Percentiles rank a stretch among this genome's conserved stretches.
Evolutionary conservation across 768 basidiomycete genomes (phyloP).

Genomic region (Kwoniella sp.): DNA sequence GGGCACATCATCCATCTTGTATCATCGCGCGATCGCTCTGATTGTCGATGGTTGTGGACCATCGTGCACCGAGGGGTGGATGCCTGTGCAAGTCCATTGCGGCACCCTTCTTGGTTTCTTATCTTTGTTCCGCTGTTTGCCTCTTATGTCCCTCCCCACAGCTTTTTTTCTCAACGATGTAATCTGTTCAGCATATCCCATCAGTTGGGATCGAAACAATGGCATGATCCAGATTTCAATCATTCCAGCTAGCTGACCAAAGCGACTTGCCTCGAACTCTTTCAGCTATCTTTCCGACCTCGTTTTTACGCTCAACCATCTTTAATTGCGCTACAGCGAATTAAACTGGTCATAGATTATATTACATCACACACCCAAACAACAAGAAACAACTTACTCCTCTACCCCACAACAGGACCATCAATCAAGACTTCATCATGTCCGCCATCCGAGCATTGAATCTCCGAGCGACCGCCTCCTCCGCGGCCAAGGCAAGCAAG

Average conservation of each 20-base stretch:
- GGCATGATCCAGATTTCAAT: background rate
- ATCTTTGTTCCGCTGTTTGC: too few species aligned
- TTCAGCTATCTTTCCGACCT: conserved; percentile 52
- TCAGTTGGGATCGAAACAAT: too few species aligned
- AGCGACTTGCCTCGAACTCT: background rate
- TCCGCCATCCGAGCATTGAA: conserved; percentile 26
- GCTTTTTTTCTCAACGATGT: too few species aligned
- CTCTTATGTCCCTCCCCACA: too few species aligned
- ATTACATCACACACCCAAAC: background rate
- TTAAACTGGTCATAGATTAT: background rate
- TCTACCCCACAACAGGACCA: conserved; percentile 1
- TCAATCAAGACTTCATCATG: conserved; percentile 17
- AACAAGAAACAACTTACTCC: background rate
- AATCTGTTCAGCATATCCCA: too few species aligned
- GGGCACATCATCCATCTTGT: too few species aligned
- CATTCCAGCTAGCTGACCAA: background rate
- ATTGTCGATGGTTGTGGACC: too few species aligned
- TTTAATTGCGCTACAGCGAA: conserved; percentile 26
- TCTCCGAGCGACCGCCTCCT: conserved; percentile 16
- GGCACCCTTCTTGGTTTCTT: too few species aligned
- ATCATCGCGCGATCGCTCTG: too few species aligned
- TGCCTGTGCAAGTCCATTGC: too few species aligned
- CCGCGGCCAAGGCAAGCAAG: conserved; percentile 18
- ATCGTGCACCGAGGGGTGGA: too few species aligned
- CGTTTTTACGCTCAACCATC: conserved; percentile 46